Percentiles rank a stretch among this genome's conserved stretches.
Evolutionary conservation across 139 green algal genomes (phyloP).

Genomic region (Penium margaritaceum): DNA sequence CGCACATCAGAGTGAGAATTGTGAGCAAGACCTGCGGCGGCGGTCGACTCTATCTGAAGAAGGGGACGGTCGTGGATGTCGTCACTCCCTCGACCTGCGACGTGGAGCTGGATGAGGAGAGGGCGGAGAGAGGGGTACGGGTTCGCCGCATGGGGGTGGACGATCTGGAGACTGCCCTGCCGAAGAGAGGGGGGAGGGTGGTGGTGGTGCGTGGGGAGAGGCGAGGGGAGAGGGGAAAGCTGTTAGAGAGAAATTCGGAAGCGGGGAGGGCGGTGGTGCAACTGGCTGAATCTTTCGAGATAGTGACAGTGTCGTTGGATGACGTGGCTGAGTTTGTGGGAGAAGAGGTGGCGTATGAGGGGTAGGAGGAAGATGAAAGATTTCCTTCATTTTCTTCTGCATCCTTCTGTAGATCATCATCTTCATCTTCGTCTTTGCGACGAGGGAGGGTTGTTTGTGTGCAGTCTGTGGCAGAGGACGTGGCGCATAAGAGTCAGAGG

Average conservation of each 20-base stretch:
- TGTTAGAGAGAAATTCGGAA: constrained; percentile 40
- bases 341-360: not conserved
- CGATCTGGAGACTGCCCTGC: constrained; percentile 47
- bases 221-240: constrained; percentile 38
- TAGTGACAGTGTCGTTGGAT: constrained; percentile 42
- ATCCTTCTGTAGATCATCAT: no score
- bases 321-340: constrained; percentile 47
- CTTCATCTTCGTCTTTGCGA: no score
- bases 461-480: no score
- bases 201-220: constrained; percentile 33
- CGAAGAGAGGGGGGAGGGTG: constrained; percentile 46
- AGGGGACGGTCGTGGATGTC: constrained; percentile 49
- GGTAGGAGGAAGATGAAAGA: no score
- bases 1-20: constrained; percentile 46
- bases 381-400: no score
- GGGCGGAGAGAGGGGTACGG: not conserved
- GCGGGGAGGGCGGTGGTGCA: constrained; percentile 37
- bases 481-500: no score
- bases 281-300: constrained; percentile 33
- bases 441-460: no score
- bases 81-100: constrained; percentile 23
- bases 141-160: constrained; percentile 36
- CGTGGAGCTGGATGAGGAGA: constrained; percentile 23
- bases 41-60: constrained; percentile 52
- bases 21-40: constrained; percentile 44